These are phyloP conservation scores for Penicillium psychrofluorescens DNA, from an alignment of 495 filamentous ascomycete genomes.

Conservation along the genomic window DNA sequence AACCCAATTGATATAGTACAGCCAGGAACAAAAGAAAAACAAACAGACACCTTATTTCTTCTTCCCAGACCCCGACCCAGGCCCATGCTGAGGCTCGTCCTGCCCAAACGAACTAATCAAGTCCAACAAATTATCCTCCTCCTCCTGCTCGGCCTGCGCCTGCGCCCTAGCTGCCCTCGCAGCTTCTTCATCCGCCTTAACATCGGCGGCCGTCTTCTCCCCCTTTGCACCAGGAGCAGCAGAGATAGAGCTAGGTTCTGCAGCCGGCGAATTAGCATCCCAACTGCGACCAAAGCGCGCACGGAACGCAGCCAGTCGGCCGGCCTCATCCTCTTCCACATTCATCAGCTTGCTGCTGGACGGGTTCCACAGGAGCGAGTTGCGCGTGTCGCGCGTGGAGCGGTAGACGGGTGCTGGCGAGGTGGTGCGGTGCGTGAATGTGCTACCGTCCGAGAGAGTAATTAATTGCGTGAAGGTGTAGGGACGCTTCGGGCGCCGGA, in stretches of 20 bases:
- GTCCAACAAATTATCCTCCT: slow-evolving; percentile 58
- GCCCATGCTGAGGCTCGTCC: slow-evolving; percentile 32
- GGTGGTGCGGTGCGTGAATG: slow-evolving; percentile 83
- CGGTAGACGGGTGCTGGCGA: slow-evolving; percentile 72
- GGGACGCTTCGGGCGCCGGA: slow-evolving; percentile 78
- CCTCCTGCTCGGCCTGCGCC: slow-evolving; percentile 29
- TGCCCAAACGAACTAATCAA: slow-evolving; percentile 60
- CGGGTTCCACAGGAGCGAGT: slow-evolving; percentile 88
- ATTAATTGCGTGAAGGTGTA: slow-evolving; percentile 97
- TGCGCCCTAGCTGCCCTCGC: slow-evolving; percentile 23
- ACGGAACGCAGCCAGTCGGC: slow-evolving; percentile 78
- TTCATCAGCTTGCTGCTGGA: slow-evolving; percentile 67
- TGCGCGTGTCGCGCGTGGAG: slow-evolving; percentile 75
- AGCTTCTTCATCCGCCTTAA: slow-evolving; percentile 22
- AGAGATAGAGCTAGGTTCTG: slow-evolving; percentile 10
- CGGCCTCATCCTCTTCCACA: slow-evolving; percentile 93
- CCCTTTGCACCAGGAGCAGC: background rate
- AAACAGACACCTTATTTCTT: slow-evolving; percentile 15
- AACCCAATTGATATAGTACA: slow-evolving; percentile 16
- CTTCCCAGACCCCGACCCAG: slow-evolving; percentile 23
- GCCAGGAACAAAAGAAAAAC: background rate
- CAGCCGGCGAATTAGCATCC: slow-evolving; percentile 50
- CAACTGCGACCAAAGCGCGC: slow-evolving; percentile 74
- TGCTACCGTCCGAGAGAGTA: slow-evolving; percentile 85
- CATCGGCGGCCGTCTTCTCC: slow-evolving; percentile 2